These are phyloP conservation scores for Lipomyces starkeyi DNA, from an alignment of 805 yeast genomes.

Conservation along the genomic window DNA sequence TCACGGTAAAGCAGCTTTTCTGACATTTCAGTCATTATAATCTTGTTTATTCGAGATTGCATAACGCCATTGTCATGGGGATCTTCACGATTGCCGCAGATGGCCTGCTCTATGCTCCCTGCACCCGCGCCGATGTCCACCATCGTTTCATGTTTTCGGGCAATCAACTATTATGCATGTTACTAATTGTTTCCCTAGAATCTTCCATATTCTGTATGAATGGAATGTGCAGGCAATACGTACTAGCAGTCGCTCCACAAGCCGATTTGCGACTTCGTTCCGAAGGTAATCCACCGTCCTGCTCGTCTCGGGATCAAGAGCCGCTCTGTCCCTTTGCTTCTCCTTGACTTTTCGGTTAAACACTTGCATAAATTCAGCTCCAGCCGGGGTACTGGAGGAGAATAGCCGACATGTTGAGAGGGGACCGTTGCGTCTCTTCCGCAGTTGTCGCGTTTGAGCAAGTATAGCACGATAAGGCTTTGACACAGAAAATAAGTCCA, in stretches of 20 bases:
- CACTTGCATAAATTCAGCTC: constrained; percentile 50
- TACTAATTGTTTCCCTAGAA: neutral
- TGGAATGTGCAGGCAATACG: constrained; percentile 8
- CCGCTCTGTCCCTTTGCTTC: constrained; percentile 64
- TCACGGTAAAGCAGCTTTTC: constrained; percentile 60
- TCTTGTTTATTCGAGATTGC: constrained; percentile 60
- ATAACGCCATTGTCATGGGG: constrained; percentile 55
- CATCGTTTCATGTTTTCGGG: constrained; percentile 63
- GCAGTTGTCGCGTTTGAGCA: neutral
- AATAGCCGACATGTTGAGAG: constrained; percentile 12
- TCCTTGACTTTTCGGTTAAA: constrained; percentile 69
- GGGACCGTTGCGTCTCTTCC: neutral
- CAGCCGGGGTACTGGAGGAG: neutral
- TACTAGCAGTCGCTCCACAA: constrained; percentile 71
- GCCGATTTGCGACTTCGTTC: constrained; percentile 72
- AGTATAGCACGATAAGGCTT: neutral
- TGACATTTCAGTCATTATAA: constrained; percentile 73
- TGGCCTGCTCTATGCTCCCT: constrained; percentile 62
- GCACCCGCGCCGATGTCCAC: constrained; percentile 77
- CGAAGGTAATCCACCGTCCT: constrained; percentile 72
- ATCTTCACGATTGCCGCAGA: constrained; percentile 47
- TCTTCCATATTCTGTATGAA: neutral
- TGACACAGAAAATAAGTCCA: neutral
- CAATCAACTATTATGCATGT: constrained; percentile 53
- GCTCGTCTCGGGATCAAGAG: constrained; percentile 53